A percentile compares a stretch with the other conserved stretches of the same genome.
phyloP scores from a whole-genome alignment of 2,329 filamentous ascomycete species.

The Elsinoe ampelina region DNA sequence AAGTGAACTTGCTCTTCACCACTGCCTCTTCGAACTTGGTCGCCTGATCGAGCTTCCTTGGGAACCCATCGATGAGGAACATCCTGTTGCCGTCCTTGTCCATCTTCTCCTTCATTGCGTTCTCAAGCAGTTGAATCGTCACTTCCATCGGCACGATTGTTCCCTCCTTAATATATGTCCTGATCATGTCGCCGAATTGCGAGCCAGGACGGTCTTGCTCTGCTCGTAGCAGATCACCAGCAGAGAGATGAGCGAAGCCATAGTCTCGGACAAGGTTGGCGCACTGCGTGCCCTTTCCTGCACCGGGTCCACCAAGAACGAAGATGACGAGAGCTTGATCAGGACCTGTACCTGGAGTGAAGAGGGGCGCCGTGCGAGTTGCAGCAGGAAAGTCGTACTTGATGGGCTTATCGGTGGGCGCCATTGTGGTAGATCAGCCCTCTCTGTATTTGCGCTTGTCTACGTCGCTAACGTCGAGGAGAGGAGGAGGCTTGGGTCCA shows the following conservation, averaged over 20 bases:
- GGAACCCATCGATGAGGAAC: constrained; percentile 78
- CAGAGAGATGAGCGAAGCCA: constrained; percentile 85
- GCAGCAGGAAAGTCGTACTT: constrained; percentile 37
- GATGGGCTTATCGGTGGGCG: constrained; percentile 16
- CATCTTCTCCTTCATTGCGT: constrained; percentile 73
- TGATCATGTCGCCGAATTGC: constrained; percentile 88
- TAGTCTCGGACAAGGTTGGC: constrained; percentile 77
- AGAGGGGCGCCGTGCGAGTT: constrained; percentile 56
- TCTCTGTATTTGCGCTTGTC: constrained; percentile 15
- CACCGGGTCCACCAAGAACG: constrained; percentile 89
- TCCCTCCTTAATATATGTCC: constrained; percentile 85
- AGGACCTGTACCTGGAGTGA: constrained; percentile 45
- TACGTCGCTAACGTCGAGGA: constrained; percentile 4
- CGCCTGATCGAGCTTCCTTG: constrained; percentile 94
- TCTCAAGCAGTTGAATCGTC: constrained; percentile 85
- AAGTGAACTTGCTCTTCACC: constrained; percentile 70
- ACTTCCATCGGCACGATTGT: constrained; percentile 99
- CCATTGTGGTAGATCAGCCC: constrained; percentile 19
- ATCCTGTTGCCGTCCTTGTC: constrained; percentile 50
- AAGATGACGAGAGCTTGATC: constrained; percentile 83
- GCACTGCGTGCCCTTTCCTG: constrained; percentile 96
- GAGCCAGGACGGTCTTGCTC: constrained; percentile 82
- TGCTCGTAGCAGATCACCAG: constrained; percentile 84
- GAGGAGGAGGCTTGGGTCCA: constrained; percentile 18
- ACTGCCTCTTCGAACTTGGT: constrained; percentile 86